phyloP scores from a whole-genome alignment of 306 rosid genomes.

The Corylus heterophylla region DNA sequence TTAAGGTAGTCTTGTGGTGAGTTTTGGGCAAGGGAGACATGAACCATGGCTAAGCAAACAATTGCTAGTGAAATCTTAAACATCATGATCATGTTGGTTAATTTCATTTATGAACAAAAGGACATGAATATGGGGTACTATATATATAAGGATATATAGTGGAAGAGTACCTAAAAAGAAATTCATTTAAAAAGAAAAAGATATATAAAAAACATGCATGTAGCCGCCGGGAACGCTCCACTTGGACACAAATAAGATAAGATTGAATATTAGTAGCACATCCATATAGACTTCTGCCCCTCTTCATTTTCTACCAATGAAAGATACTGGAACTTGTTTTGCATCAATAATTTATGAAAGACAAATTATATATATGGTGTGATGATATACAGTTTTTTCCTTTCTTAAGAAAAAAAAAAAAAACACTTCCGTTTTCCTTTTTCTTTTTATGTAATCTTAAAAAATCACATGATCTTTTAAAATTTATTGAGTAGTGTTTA shows the following conservation, averaged over 20 bases:
- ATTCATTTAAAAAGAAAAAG: neutral
- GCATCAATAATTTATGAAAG: neutral
- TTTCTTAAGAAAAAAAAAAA: no score
- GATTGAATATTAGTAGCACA: neutral
- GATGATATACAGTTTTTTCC: neutral
- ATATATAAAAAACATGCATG: neutral
- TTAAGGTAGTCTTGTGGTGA: slow-evolving; percentile 8
- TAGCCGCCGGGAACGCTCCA: neutral
- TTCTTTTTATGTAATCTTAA: no score
- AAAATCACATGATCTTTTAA: no score
- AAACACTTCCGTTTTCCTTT: no score
- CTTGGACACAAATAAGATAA: neutral
- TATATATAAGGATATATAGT: neutral
- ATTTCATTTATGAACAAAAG: neutral
- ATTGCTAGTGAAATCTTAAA: neutral
- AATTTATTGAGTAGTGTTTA: no score
- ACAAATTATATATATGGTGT: neutral
- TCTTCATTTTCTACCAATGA: neutral
- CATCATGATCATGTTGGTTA: neutral
- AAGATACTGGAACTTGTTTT: neutral
- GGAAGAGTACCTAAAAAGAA: neutral
- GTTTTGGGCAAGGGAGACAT: slow-evolving; percentile 20
- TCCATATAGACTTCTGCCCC: no score
- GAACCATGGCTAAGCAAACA: neutral
- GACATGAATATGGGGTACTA: neutral